Evolutionary conservation across 306 rosid genomes (phyloP), one percentile per base, ranked within the genome.

Genomic region (Fragaria ananassa): DNA sequence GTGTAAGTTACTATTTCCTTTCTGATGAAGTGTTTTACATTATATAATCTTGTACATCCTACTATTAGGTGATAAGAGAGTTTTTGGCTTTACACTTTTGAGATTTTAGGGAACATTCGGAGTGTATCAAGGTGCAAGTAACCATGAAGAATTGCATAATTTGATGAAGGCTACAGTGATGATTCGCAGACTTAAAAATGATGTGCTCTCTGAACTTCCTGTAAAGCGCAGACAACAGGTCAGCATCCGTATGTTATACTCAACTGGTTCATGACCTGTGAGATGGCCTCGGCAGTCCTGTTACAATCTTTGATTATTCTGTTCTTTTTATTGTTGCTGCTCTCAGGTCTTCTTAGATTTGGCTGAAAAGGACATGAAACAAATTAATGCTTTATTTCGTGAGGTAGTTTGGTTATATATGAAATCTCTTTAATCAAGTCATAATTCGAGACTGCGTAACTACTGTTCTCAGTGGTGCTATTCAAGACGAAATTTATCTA

Each of bases 201-300:
- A 94, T 42, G 98, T 94, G 78, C 97, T 94, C 80, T 77, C 93
- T 68, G 84, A 94, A 87, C 98, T 94, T 78, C 98, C 98, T 64
- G 85, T 83, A 68, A 94, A 94, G 87, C 97, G 97, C 47, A 92
- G 98, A 86, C 98, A 95, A 81, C 98, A 95, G 87, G 98, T 85
- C 58, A 74, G 73, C 56, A 18, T 41, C 70, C 39, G 12, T 61
- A 27, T 49, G 64, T 68, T 60, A 21, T 70, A 17, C 15, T 35
- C 35, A 62, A 62, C 50, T 58, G 68, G 49, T 23, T 54, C 25
- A 62, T 57, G 46, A 71, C 18, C 54, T 21, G 61, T 81, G 77
- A 71, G 75, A 74, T 53, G 61, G 60, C 67, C 69, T 49, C 56
- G 0, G 21, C 54, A 39, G 27, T 72, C 51, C 35, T 51, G 54